These are phyloP conservation scores for Phytopythium ostracodes DNA, from an alignment of 352 stramenopile genomes.

Conservation along the genomic window DNA sequence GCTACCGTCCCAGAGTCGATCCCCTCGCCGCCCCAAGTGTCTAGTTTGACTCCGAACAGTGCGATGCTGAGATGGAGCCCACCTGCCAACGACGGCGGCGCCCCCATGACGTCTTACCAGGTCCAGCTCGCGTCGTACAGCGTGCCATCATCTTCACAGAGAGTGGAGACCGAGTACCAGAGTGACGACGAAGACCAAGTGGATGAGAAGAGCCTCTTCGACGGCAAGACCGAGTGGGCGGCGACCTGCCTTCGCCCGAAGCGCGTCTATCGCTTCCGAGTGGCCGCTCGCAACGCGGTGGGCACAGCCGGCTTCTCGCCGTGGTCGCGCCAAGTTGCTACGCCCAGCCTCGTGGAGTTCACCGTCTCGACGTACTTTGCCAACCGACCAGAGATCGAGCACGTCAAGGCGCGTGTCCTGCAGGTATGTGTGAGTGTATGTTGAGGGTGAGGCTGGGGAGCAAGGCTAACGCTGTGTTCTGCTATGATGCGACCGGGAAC, in stretches of 20 bases:
- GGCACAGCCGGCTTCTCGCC: slow-evolving; percentile 34
- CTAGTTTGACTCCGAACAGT: slow-evolving; percentile 40
- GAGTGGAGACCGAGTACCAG: not conserved
- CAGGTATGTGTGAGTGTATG: slow-evolving; percentile 18
- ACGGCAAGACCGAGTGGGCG: slow-evolving; percentile 22
- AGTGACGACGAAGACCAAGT: slow-evolving; percentile 18
- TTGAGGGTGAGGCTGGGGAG: not conserved
- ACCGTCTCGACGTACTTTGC: slow-evolving; percentile 60
- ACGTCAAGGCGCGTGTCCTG: slow-evolving; percentile 42
- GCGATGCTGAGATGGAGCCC: slow-evolving; percentile 33
- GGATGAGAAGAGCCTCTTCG: slow-evolving; percentile 42
- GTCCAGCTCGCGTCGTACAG: slow-evolving; percentile 38
- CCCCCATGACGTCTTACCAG: slow-evolving; percentile 33
- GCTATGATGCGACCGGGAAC: not conserved
- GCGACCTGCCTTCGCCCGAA: slow-evolving; percentile 51
- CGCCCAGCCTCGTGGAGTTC: slow-evolving; percentile 65
- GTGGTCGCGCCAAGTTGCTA: slow-evolving; percentile 27
- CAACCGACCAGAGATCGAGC: slow-evolving; percentile 35
- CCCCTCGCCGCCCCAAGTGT: slow-evolving; percentile 17
- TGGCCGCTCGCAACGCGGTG: slow-evolving; percentile 43
- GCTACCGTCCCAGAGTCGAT: slow-evolving; percentile 37
- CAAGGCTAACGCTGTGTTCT: not conserved
- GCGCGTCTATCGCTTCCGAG: slow-evolving; percentile 47
- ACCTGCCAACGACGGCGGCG: slow-evolving; percentile 50
- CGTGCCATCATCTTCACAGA: slow-evolving; percentile 6